Conservation (phyloP, 805 yeast genomes). For the Sugiyamaella marilandica region DNA sequence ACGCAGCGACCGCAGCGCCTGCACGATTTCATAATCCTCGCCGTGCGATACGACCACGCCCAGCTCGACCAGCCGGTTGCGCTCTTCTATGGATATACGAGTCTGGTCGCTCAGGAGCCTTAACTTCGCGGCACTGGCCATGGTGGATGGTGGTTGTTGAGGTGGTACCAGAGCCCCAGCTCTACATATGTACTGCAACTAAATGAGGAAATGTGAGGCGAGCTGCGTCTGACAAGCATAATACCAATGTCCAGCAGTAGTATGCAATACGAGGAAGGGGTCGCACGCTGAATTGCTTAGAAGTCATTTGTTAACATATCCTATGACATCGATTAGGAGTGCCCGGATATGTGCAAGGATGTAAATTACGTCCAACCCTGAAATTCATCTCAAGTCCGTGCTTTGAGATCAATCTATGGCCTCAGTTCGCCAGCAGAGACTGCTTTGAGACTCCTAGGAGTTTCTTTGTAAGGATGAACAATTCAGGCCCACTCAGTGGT, state of each 20-base stretch:
- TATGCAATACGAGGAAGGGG: neutral
- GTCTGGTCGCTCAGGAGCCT: conserved; percentile 30
- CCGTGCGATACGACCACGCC: conserved; percentile 25
- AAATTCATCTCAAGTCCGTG: too few relatives aligned
- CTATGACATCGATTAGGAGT: too few relatives aligned
- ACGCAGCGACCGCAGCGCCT: conserved; percentile 21
- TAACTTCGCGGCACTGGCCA: conserved; percentile 17
- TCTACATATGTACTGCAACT: neutral
- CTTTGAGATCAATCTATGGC: too few relatives aligned
- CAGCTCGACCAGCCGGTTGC: conserved; percentile 27
- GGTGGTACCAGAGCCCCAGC: neutral
- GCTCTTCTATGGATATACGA: conserved; percentile 30
- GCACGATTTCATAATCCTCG: conserved; percentile 29
- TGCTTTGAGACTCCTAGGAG: too few relatives aligned
- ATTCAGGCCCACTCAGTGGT: too few relatives aligned
- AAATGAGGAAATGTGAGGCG: neutral
- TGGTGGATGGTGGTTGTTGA: neutral
- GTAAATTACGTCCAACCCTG: too few relatives aligned
- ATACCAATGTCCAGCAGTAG: neutral
- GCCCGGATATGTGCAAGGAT: too few relatives aligned
- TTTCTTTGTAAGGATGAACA: too few relatives aligned
- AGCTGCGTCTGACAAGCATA: neutral
- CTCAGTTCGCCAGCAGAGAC: too few relatives aligned
- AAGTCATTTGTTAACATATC: too few relatives aligned
- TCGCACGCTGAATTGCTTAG: too few relatives aligned